Conservation (phyloP, 345 rosid genomes). For the Ceriops decandra region DNA sequence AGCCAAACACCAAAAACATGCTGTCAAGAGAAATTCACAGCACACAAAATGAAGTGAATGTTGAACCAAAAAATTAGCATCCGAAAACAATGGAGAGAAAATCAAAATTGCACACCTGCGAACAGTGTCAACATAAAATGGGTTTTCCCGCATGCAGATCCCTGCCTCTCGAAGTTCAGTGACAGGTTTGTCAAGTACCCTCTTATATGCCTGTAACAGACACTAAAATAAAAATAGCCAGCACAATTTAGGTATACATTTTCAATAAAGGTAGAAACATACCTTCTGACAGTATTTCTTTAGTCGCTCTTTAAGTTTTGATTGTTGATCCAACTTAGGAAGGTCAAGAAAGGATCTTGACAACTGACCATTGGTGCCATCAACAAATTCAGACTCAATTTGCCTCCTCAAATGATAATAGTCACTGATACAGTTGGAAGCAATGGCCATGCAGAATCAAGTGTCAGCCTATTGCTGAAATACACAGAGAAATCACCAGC, state of each 20-base stretch:
- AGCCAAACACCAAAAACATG: no score
- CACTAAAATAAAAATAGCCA: slow-evolving; percentile 21
- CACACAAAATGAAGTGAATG: not conserved
- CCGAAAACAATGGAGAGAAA: slow-evolving; percentile 6
- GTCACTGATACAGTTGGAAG: slow-evolving; percentile 53
- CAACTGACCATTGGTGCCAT: slow-evolving; percentile 49
- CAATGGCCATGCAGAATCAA: slow-evolving; percentile 16
- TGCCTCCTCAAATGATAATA: slow-evolving; percentile 92
- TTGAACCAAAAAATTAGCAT: slow-evolving; percentile 1
- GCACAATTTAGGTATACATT: slow-evolving; percentile 17
- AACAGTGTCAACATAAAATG: slow-evolving; percentile 93
- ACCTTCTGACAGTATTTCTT: slow-evolving; percentile 93
- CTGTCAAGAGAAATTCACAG: not conserved
- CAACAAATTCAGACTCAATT: slow-evolving; percentile 84
- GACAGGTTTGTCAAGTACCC: slow-evolving; percentile 80
- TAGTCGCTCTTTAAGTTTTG: slow-evolving; percentile 72
- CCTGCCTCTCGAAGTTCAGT: slow-evolving; percentile 97
- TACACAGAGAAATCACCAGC: slow-evolving; percentile 8
- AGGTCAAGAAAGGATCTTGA: slow-evolving; percentile 82
- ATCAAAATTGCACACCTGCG: slow-evolving; percentile 54
- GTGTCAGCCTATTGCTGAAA: slow-evolving; percentile 11
- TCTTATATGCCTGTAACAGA: slow-evolving; percentile 63
- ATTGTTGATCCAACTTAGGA: slow-evolving; percentile 79
- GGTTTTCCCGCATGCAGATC: slow-evolving; percentile 96
- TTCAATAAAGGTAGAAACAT: slow-evolving; percentile 14